phyloP scores from a whole-genome alignment of 164 flowering plant species.

The Saururus chinensis region DNA sequence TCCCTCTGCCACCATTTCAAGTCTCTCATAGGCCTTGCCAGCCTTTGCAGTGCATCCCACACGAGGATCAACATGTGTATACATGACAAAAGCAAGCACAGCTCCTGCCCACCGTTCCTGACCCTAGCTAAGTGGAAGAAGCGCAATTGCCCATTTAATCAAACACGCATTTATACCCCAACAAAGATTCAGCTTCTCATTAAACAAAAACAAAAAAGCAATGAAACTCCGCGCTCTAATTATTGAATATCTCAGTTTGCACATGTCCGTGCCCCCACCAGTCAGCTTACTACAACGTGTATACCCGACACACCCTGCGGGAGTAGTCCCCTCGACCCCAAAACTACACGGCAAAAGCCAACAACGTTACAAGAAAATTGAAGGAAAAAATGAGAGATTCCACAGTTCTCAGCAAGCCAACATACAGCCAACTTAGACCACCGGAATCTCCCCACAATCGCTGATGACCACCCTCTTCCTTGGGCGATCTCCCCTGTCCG shows the following conservation, averaged over 20 bases:
- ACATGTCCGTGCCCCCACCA: background rate
- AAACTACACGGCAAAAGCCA: background rate
- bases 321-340: background rate
- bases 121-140: too few species aligned
- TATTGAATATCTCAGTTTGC: background rate
- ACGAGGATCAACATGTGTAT: too few species aligned
- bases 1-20: too few species aligned
- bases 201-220: too few species aligned
- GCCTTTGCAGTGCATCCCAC: too few species aligned
- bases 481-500: slow-evolving; percentile 94
- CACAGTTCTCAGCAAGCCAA: too few species aligned
- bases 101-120: too few species aligned
- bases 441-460: slow-evolving; percentile 90
- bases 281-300: background rate
- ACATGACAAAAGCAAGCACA: too few species aligned
- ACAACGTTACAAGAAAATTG: background rate
- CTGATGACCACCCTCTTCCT: slow-evolving; percentile 55
- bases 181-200: background rate
- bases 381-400: background rate
- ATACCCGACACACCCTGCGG: background rate
- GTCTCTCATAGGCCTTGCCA: too few species aligned
- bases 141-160: too few species aligned
- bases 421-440: slow-evolving; percentile 18
- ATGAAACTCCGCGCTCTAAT: background rate
- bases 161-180: background rate